A percentile compares a stretch with the other conserved stretches of the same genome.
phyloP scores from a whole-genome alignment of 176 grass and related monocot species.

The Miscanthus lutarioriparius region DNA sequence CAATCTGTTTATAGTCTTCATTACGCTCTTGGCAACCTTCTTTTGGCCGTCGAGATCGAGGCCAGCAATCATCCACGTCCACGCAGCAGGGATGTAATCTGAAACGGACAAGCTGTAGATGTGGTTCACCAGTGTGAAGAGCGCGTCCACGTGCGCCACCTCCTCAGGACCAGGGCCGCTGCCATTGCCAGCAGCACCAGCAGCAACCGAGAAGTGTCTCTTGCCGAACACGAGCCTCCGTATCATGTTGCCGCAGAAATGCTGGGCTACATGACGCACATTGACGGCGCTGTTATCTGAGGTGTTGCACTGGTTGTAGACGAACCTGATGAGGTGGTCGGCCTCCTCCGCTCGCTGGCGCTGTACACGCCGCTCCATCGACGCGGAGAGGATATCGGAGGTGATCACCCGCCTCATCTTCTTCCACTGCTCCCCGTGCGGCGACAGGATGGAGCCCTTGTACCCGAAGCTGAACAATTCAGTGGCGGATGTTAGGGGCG shows the following conservation, averaged over 20 bases:
- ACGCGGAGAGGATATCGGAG: constrained; percentile 1
- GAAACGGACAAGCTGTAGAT: not conserved
- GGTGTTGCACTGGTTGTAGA: not conserved
- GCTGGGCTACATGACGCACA: not conserved
- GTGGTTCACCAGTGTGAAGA: not conserved
- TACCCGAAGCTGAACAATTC: not conserved
- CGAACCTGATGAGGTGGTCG: not conserved
- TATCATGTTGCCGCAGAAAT: constrained; percentile 42
- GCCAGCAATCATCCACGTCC: not conserved
- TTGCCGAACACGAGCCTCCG: constrained; percentile 1
- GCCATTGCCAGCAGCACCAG: not conserved
- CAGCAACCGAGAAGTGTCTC: not conserved
- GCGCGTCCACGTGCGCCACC: not conserved
- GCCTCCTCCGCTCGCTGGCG: not conserved
- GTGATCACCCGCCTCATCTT: constrained; percentile 47
- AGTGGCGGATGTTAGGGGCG: not conserved
- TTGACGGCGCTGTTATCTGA: not conserved
- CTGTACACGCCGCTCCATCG: not conserved
- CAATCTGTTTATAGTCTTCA: not conserved
- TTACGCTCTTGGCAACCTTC: not conserved
- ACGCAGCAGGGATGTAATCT: not conserved
- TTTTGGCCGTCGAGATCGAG: not conserved
- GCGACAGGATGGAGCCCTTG: not conserved
- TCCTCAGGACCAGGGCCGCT: not conserved
- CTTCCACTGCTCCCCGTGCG: constrained; percentile 45